Percentiles rank a stretch among this genome's conserved stretches.
These are phyloP conservation scores for Triticum monococcum DNA, from an alignment of 176 grass and related monocot genomes.

Conservation along the genomic window DNA sequence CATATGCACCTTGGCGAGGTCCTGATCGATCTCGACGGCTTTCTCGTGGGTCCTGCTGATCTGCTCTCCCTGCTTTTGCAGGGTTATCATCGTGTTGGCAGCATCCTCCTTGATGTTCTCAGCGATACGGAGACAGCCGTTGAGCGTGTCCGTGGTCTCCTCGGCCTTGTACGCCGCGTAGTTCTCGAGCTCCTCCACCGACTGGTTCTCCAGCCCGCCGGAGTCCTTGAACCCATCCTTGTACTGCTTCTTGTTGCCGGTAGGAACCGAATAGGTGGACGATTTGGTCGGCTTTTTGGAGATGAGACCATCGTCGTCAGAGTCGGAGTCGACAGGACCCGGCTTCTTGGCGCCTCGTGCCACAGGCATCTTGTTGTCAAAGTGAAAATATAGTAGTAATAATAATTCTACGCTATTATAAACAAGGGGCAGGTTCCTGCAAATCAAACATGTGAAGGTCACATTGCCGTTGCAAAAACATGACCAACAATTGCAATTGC, in stretches of 20 bases:
- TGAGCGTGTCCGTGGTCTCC: constrained; percentile 57
- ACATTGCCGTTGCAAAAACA: not conserved
- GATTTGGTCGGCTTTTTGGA: constrained; percentile 12
- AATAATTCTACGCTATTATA: not conserved
- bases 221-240: constrained; percentile 49
- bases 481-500: not conserved
- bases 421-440: not conserved
- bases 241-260: constrained; percentile 36
- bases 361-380: constrained; percentile 32
- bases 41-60: constrained; percentile 51
- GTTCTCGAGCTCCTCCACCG: constrained; percentile 58
- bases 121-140: constrained; percentile 60
- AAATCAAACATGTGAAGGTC: not conserved
- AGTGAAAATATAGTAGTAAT: not conserved
- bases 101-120: constrained; percentile 66
- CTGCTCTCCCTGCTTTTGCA: constrained; percentile 63
- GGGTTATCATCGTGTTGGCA: constrained; percentile 43
- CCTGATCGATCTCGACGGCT: constrained; percentile 62
- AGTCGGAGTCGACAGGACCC: constrained; percentile 47
- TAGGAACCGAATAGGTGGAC: constrained; percentile 31
- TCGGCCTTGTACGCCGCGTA: constrained; percentile 71
- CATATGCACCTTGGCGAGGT: constrained; percentile 43
- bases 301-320: constrained; percentile 23
- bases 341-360: constrained; percentile 42
- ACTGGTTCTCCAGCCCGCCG: constrained; percentile 59